Evolutionary conservation across 148 eudicot genomes (phyloP).

Genomic region (Salicornia ramosissima): DNA sequence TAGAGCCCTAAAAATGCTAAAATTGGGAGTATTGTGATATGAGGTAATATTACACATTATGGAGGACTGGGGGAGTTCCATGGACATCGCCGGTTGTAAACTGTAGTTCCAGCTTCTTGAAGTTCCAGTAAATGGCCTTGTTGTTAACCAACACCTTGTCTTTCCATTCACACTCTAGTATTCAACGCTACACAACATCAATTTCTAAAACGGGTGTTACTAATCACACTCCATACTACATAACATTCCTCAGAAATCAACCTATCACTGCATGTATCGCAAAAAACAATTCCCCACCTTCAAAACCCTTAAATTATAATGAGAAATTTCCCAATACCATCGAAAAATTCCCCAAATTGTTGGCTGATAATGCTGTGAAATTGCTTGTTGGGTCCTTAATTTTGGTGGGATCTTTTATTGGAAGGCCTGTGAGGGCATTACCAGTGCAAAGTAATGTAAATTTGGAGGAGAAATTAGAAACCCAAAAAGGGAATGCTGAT

Average conservation of each 20-base stretch:
- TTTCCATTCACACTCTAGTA: slow-evolving; percentile 5
- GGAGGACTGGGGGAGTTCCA: no score
- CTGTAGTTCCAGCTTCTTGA: not conserved
- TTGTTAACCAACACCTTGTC: slow-evolving; percentile 12
- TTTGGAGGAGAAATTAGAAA: slow-evolving; percentile 28
- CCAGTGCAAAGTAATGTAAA: slow-evolving; percentile 33
- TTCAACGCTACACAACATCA: not conserved
- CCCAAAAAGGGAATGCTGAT: slow-evolving; percentile 27
- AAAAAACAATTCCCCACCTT: not conserved
- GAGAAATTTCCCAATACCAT: slow-evolving; percentile 21
- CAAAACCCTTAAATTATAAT: slow-evolving; percentile 3
- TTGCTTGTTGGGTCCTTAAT: slow-evolving; percentile 63
- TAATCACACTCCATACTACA: not conserved
- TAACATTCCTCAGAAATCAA: slow-evolving; percentile 16
- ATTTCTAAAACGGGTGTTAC: not conserved
- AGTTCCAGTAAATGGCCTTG: slow-evolving; percentile 8
- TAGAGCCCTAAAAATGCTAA: no score
- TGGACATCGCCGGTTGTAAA: not conserved
- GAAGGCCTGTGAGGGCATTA: slow-evolving; percentile 37
- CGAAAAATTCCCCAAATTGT: slow-evolving; percentile 26
- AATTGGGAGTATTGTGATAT: no score
- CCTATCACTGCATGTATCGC: slow-evolving; percentile 1
- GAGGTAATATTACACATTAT: no score
- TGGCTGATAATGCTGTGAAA: slow-evolving; percentile 34
- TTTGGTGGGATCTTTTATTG: slow-evolving; percentile 39